phyloP scores from a whole-genome alignment of 2,329 filamentous ascomycete genomes.

The Bipolaris zeicola region DNA sequence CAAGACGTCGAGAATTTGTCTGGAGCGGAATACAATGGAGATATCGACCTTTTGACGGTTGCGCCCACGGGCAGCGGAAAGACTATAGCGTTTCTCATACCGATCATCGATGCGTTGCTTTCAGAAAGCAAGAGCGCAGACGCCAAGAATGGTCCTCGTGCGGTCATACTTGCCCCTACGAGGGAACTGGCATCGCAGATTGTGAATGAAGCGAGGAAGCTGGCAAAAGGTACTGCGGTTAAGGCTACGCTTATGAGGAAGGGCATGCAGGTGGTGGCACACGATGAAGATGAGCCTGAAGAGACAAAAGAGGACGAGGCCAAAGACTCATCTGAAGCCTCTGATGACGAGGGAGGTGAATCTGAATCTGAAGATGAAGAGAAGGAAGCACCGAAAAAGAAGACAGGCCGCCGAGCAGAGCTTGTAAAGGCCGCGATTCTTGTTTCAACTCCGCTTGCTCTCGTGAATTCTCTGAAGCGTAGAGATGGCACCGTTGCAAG shows the following conservation, averaged over 20 bases:
- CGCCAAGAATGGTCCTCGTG: conserved; percentile 37
- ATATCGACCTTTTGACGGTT: conserved; percentile 80
- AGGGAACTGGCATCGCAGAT: conserved; percentile 58
- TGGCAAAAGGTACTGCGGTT: conserved; percentile 76
- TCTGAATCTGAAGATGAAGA: conserved; percentile 47
- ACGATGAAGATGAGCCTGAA: conserved; percentile 51
- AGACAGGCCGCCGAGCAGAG: conserved; percentile 49
- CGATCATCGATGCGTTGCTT: conserved; percentile 76
- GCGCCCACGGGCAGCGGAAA: conserved; percentile 97
- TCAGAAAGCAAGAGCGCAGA: conserved; percentile 32
- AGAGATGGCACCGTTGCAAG: conserved; percentile 53
- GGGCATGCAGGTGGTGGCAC: conserved; percentile 69
- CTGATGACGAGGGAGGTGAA: conserved; percentile 45
- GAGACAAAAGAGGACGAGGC: conserved; percentile 28
- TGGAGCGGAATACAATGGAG: conserved; percentile 35
- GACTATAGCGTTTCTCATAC: conserved; percentile 90
- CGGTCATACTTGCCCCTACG: conserved; percentile 57
- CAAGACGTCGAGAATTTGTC: conserved; percentile 48
- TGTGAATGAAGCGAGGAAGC: conserved; percentile 76
- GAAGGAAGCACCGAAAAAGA: conserved; percentile 38
- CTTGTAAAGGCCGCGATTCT: conserved; percentile 77
- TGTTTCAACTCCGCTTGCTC: conserved; percentile 77
- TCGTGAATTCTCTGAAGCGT: conserved; percentile 73
- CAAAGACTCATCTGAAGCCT: conserved; percentile 45
- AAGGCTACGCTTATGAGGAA: conserved; percentile 84